A percentile compares a stretch with the other conserved stretches of the same genome.
These are phyloP conservation scores for Podila verticillata DNA, from an alignment of 192 early-diverging fungal genomes.

Conservation along the genomic window DNA sequence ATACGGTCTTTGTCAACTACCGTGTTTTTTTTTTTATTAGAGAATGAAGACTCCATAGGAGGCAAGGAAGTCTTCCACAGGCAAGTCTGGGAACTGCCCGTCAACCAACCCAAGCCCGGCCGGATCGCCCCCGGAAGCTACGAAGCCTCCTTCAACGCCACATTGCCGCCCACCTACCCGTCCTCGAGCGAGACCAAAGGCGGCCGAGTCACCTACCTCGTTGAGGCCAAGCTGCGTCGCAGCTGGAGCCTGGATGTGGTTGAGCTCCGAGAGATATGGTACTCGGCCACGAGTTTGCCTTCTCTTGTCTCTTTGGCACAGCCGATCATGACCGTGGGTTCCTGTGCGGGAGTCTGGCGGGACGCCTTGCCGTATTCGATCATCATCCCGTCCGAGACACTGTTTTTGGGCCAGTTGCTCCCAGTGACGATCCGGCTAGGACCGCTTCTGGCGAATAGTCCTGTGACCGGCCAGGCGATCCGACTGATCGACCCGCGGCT, in stretches of 20 bases:
- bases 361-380: constrained; percentile 6
- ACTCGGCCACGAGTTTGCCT: constrained; percentile 1
- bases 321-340: background rate
- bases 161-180: background rate
- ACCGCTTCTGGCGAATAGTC: background rate
- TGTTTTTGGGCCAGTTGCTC: constrained; percentile 8
- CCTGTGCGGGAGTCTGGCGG: constrained; percentile 4
- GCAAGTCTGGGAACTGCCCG: background rate
- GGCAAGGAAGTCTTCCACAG: constrained; percentile 1
- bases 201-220: background rate
- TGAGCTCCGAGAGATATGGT: constrained; percentile 13
- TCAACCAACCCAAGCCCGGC: background rate
- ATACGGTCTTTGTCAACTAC: too few species aligned
- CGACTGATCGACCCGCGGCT: constrained; percentile 1
- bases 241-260: constrained; percentile 14
- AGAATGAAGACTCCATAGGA: background rate
- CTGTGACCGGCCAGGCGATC: background rate
- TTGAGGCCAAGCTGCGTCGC: constrained; percentile 4
- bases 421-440: constrained; percentile 13
- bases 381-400: constrained; percentile 7
- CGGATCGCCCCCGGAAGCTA: constrained; percentile 12
- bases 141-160: constrained; percentile 7
- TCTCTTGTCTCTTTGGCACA: background rate
- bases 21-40: background rate
- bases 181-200: background rate